Base-by-base conservation (phyloP, 1,284 basidiomycete genomes). In the Volvariella surrecta region DNA sequence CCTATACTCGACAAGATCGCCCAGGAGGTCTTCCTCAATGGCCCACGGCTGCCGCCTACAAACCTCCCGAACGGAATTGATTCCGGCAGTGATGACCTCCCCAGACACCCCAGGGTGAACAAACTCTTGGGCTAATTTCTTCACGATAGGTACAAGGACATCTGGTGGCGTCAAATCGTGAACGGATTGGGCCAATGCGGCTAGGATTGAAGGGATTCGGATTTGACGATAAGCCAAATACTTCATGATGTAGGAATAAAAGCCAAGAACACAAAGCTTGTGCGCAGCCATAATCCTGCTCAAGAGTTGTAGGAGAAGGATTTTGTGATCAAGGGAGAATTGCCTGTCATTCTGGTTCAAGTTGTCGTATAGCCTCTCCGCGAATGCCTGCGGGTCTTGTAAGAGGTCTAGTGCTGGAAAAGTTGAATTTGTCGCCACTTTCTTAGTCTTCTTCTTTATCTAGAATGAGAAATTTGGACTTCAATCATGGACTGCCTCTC, bases 81-180 rank as follows among this genome's bases (percentile, higher is more conserved):
- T 70, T 30, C 96, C 96, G 0, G 95, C 96, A 0, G 94, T 85
- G 45, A 98, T 89, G 54, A 99, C 93, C 62, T 99, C 94, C 49
- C 83, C 77, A 2, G 91, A 90, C 3, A 99, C 96, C 48, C 96
- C 96, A 0, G 95, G 95, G 62, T 99, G 95, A 2, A 99, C 89
- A 54, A 99, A 99, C 57, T 97, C 92, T 54, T 89, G 82, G 0
- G 94, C 90, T 43, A 99, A 68, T 66, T 99, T 99, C 46, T 80
- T 78, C 40, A 99, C 71, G 35, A 95, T 85, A 2, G 96, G 95
- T 2, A 81, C 83, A 10, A 99, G 71, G 2, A 81, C 89, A 58
- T 98, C 94, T 0, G 96, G 95, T 2, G 94, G 95, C 0, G 94
- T 97, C 44, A 96, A 76, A 39, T 94, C 89, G 62, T 99, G 96